phyloP scores from a whole-genome alignment of 345 rosid genomes.

The Citrus australasica region DNA sequence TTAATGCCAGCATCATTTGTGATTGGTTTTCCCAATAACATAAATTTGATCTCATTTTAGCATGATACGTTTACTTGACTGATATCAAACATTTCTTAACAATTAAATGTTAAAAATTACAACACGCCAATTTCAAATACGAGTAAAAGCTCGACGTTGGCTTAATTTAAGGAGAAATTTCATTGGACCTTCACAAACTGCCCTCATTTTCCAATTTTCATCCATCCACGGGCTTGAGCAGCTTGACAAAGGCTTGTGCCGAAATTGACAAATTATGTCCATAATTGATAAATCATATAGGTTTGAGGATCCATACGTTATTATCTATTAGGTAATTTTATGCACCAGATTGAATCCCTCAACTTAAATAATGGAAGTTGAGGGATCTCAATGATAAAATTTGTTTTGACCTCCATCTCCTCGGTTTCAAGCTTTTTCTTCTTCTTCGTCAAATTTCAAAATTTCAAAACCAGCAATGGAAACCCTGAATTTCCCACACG shows the following conservation, averaged over 20 bases:
- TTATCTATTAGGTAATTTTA: no score
- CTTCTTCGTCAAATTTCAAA: neutral
- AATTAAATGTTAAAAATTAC: no score
- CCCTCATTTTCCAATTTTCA: neutral
- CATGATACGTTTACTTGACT: no score
- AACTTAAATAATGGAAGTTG: neutral
- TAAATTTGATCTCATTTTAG: no score
- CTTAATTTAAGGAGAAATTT: no score
- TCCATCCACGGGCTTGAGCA: neutral
- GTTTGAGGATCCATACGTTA: neutral
- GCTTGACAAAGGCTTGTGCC: neutral
- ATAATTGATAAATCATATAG: no score
- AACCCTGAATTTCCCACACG: slow-evolving; percentile 19
- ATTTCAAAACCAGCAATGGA: neutral
- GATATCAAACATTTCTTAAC: no score
- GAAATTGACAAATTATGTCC: neutral
- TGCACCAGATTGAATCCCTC: neutral
- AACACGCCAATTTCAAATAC: no score
- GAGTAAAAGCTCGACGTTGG: no score
- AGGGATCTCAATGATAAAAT: neutral
- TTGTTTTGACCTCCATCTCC: neutral
- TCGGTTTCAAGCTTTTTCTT: neutral
- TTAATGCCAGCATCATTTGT: no score
- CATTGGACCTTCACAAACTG: neutral
- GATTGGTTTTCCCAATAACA: no score